Conservation (phyloP, 768 basidiomycete species). For the Podaxis sp. region DNA sequence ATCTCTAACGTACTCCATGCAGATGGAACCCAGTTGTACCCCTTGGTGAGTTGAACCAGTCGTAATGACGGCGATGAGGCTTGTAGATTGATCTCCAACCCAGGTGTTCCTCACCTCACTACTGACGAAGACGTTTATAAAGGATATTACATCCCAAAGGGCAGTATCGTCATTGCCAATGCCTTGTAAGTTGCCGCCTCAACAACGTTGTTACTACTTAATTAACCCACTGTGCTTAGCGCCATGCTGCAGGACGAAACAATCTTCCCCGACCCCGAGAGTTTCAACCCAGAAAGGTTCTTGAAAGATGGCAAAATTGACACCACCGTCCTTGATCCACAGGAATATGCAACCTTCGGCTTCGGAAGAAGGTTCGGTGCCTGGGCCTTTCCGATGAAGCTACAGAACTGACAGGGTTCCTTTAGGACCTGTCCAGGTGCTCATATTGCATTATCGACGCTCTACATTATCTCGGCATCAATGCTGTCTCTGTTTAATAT, state of each 20-base stretch:
- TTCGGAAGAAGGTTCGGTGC: conserved; percentile 21
- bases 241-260: conserved; percentile 33
- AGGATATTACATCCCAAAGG: conserved; percentile 18
- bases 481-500: conserved; percentile 23
- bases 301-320: conserved; percentile 18
- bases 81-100: not conserved
- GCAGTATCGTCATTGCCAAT: conserved; percentile 12
- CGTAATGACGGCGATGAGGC: not conserved
- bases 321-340: conserved; percentile 12
- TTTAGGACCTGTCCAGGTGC: conserved; percentile 27
- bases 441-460: conserved; percentile 19
- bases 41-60: conserved; percentile 27
- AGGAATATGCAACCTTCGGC: conserved; percentile 19
- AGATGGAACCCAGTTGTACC: conserved; percentile 16
- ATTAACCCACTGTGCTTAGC: conserved; percentile 17
- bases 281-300: conserved; percentile 31
- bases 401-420: not conserved
- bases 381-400: not conserved
- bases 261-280: conserved; percentile 30
- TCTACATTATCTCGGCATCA: conserved; percentile 21
- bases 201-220: not conserved
- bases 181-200: conserved; percentile 1
- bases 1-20: not conserved
- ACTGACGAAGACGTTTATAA: conserved; percentile 17
- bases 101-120: conserved; percentile 14